These are phyloP conservation scores for Zopfochytrium polystomum DNA, from an alignment of 371 early-diverging fungal species.

Conservation along the genomic window DNA sequence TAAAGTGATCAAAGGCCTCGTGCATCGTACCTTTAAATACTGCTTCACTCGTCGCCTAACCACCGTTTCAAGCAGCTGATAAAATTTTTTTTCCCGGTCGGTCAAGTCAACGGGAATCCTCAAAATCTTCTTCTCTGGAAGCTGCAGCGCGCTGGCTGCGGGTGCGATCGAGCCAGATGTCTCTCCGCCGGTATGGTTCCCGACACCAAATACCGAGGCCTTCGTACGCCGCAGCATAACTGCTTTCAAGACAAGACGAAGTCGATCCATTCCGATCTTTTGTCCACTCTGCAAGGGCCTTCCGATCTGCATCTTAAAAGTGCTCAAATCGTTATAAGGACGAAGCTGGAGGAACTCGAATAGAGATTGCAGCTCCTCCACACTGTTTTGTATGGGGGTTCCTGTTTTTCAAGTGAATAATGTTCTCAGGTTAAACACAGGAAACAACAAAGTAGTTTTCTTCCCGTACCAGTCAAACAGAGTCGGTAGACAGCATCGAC, in stretches of 20 bases:
- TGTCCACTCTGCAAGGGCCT: too few relatives aligned
- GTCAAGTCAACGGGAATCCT: neutral
- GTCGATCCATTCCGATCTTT: constrained; percentile 53
- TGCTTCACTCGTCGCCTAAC: constrained; percentile 1
- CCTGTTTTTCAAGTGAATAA: constrained; percentile 22
- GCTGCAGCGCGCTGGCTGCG: neutral
- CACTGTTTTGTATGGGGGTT: constrained; percentile 62
- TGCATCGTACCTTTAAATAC: too few relatives aligned
- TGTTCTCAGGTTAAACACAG: neutral
- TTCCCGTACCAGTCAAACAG: constrained; percentile 73
- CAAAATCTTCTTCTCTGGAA: constrained; percentile 6
- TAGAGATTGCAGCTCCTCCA: constrained; percentile 80
- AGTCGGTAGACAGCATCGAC: constrained; percentile 22
- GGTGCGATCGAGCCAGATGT: neutral
- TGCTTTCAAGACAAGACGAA: constrained; percentile 56
- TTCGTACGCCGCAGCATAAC: constrained; percentile 66
- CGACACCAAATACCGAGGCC: neutral
- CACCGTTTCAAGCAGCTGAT: constrained; percentile 1
- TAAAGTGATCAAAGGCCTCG: too few relatives aligned
- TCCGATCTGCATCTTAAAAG: too few relatives aligned
- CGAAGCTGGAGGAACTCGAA: constrained; percentile 35
- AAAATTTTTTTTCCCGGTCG: constrained; percentile 2
- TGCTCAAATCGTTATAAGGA: constrained; percentile 36
- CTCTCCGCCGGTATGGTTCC: neutral
- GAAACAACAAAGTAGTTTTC: too few relatives aligned